phyloP scores from a whole-genome alignment of 768 basidiomycete genomes.

The Russula compacta region DNA sequence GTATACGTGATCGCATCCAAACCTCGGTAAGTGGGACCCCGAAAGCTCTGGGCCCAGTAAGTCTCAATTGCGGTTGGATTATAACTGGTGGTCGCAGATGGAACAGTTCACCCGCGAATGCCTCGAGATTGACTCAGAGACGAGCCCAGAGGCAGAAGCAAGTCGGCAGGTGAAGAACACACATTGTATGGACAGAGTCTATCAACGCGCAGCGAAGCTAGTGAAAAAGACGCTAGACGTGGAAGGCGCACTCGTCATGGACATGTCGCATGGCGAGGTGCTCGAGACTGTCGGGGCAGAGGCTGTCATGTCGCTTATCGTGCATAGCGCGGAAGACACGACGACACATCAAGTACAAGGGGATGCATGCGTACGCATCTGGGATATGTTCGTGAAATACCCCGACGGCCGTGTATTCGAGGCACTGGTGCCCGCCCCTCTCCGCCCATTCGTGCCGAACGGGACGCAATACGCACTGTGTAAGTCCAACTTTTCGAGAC shows the following conservation, averaged over 20 bases:
- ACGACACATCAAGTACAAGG: constrained; percentile 48
- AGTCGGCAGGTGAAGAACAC: constrained; percentile 20
- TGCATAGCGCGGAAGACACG: constrained; percentile 59
- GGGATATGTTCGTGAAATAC: constrained; percentile 66
- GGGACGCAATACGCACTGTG: constrained; percentile 83
- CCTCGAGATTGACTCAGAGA: constrained; percentile 73
- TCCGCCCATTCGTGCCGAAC: constrained; percentile 71
- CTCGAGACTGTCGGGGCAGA: constrained; percentile 58
- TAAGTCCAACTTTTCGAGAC: constrained; percentile 30
- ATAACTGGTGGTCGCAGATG: constrained; percentile 44
- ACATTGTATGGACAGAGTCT: constrained; percentile 75
- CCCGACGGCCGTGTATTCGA: constrained; percentile 87
- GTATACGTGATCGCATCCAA: constrained; percentile 86
- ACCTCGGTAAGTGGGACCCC: constrained; percentile 49
- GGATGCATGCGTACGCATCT: constrained; percentile 67
- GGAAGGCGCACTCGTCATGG: constrained; percentile 86
- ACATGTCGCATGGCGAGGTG: constrained; percentile 85
- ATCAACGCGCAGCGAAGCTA: constrained; percentile 81
- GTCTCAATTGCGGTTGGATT: background rate
- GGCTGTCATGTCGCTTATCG: constrained; percentile 54
- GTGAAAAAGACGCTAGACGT: constrained; percentile 87
- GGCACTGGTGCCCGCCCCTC: constrained; percentile 73
- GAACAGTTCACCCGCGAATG: constrained; percentile 93
- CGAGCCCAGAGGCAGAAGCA: constrained; percentile 34
- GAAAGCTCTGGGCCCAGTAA: background rate